Evolutionary conservation across 1,284 basidiomycete species (phyloP), one percentile per base, ranked within the genome.

Genomic region (Violaceomyces palustris): DNA sequence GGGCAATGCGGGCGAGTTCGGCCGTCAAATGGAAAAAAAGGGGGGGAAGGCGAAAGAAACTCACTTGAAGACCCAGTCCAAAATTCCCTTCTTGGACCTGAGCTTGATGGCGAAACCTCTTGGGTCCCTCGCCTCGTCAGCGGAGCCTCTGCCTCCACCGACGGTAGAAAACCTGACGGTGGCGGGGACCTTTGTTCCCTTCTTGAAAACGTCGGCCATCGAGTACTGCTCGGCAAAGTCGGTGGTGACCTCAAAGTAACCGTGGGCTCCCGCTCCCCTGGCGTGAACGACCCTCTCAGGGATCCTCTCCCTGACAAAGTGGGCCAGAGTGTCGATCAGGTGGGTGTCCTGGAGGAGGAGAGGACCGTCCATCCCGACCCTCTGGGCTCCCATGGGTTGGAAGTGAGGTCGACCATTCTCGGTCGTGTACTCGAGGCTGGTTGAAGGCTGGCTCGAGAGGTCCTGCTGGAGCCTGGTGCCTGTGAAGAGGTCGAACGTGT

Each of bases 361-460:
- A 23, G 88, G 87, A 1, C 91, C 91, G 40, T 81, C 76, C 36
- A 74, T 57, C 36, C 89, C 87, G 22, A 85, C 78, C 35, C 87
- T 82, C 76, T 90, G 85, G 46, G 82, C 35, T 79, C 42, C 82
- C 72, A 90, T 87, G 3, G 87, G 86, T 72, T 84, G 79, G 6
- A 56, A 45, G 26, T 55, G 45, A 24, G 56, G 39, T 6, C 52
- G 52, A 21, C 64, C 62, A 33, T 64, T 62, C 17, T 57, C 50
- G 11, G 60, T 47, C 18, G 47, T 40, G 42, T 66, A 64, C n/a
- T n/a, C n/a, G n/a, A n/a, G n/a, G n/a, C n/a, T n/a, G n/a, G n/a
- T n/a, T n/a, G n/a, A n/a, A n/a, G n/a, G n/a, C n/a, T n/a, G n/a
- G n/a, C n/a, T n/a, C n/a, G n/a, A n/a, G n/a, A n/a, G n/a, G n/a